Evolutionary conservation across 192 early-diverging fungal genomes (phyloP), one percentile per base, ranked within the genome.

Genomic region (Mortierella alpina): DNA sequence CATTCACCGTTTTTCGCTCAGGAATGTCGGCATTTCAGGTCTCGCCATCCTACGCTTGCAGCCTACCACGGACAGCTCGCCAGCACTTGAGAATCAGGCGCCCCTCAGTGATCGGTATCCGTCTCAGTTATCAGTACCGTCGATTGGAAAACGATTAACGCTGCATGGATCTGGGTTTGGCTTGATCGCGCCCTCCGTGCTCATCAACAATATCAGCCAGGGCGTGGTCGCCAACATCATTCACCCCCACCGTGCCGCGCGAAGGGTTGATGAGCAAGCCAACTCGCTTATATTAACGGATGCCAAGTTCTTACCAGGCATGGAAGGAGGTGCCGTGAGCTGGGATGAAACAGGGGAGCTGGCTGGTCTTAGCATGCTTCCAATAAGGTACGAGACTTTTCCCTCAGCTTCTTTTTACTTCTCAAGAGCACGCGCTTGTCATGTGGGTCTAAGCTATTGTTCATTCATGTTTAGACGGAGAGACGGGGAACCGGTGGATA

Each of bases 401-500:
- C 9, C 5, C 5, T 6, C 47, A 6, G 9, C 22, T 40, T 15
- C 3, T 39, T 22, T 46, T n/a, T 18, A 13, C 23, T 54, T 0
- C 5, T 53, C 6, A 15, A 18, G 51, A 52, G 7, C 1, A 59
- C n/a, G 8, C 15, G 54, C 6, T 23, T 9, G 15, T 39, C 9
- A 7, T 55, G 11, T 47, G 6, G 7, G 48, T 10, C 57, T 40
- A 46, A 1, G 14, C 52, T 65, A 50, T 7, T 20, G 17, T 18
- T 52, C 14, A 18, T 75, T 57, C 20, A 4, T 51, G 20, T 10
- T 50, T 76, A 83, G 82, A 57, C 64, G 82, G 53, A 83, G 69
- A 9, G 82, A 83, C 31, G 82, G 82, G 1, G 73, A 83, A n/a
- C 82, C 82, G 31, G 82, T 79, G 15, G 82, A 83, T 39, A 72